phyloP scores from a whole-genome alignment of 208 protist species.

The Vickermania ingenoplastis region DNA sequence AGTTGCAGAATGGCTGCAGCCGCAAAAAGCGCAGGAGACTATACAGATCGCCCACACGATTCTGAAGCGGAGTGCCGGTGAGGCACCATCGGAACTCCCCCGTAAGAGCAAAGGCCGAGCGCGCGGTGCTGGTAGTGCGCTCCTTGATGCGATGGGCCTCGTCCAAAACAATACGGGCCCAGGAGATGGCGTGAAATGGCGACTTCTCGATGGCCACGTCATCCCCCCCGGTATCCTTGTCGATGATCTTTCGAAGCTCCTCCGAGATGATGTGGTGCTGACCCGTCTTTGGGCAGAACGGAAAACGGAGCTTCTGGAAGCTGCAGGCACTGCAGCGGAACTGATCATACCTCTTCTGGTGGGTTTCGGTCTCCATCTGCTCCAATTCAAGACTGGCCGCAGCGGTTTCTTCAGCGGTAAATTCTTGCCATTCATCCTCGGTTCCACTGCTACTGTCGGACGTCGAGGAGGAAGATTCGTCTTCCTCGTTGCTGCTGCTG shows the following conservation, averaged over 20 bases:
- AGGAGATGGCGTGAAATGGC: conserved; percentile 75
- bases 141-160: conserved; percentile 91
- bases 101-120: conserved; percentile 69
- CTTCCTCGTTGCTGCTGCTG: conserved; percentile 16
- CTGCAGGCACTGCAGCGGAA: conserved; percentile 58
- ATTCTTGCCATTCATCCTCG: conserved; percentile 1
- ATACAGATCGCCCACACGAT: conserved; percentile 96
- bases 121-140: conserved; percentile 78
- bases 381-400: background rate
- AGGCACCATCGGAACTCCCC: conserved; percentile 86
- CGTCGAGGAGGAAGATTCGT: conserved; percentile 13
- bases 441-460: conserved; percentile 10
- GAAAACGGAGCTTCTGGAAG: conserved; percentile 73
- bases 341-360: conserved; percentile 12
- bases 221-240: conserved; percentile 72
- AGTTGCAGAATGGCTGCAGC: conserved; percentile 67
- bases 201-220: conserved; percentile 52
- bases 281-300: conserved; percentile 80
- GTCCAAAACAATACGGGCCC: conserved; percentile 88
- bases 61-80: conserved; percentile 95
- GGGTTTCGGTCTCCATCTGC: conserved; percentile 10
- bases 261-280: conserved; percentile 70
- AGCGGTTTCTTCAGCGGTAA: background rate
- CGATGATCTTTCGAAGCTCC: conserved; percentile 47
- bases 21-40: conserved; percentile 93